Evolutionary conservation across 345 rosid genomes (phyloP).

Genomic region (Gossypium bickii): DNA sequence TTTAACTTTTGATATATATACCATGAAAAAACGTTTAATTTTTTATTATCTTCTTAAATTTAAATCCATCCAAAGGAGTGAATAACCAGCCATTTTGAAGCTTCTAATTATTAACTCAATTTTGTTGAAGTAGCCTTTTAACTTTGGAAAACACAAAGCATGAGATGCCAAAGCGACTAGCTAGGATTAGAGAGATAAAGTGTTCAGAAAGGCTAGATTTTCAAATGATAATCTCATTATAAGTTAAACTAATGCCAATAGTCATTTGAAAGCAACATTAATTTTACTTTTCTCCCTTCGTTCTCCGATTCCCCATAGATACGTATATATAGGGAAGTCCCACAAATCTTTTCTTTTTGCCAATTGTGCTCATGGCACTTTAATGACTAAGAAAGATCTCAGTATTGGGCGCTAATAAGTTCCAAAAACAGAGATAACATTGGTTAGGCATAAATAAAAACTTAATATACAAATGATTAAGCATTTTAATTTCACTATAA

Average conservation of each 20-base stretch:
- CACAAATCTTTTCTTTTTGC: background rate
- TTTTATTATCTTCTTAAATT: no score
- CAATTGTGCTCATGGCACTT: background rate
- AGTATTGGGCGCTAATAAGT: background rate
- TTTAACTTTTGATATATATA: no score
- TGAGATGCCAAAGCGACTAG: background rate
- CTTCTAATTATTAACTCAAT: no score
- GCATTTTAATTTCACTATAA: background rate
- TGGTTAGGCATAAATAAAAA: background rate
- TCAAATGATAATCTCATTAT: background rate
- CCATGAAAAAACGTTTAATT: no score
- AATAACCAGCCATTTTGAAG: no score
- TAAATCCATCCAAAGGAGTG: no score
- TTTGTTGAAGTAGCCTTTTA: no score
- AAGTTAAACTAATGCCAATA: background rate
- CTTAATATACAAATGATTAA: background rate
- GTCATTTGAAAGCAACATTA: background rate
- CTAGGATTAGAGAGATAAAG: background rate
- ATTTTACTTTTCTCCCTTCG: background rate
- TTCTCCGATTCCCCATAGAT: background rate
- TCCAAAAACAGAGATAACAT: background rate
- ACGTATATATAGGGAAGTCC: background rate
- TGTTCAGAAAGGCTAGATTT: background rate
- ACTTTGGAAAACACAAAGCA: background rate
- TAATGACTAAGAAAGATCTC: background rate